Base-by-base conservation (phyloP, 2,329 filamentous ascomycete genomes). In the Colletotrichum simmondsii region DNA sequence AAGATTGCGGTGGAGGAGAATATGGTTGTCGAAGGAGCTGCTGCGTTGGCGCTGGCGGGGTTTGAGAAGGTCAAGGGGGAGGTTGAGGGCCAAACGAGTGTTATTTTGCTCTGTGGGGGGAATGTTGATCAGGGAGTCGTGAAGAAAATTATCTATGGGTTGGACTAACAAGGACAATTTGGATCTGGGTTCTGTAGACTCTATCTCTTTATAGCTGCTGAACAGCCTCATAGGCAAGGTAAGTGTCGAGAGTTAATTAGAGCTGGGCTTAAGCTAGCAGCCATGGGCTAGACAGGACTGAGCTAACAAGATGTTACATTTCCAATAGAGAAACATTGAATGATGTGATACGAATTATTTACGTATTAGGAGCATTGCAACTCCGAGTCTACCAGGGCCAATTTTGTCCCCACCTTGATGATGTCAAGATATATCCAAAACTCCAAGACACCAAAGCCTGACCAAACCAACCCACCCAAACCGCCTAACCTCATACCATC, bases 11-110 rank as follows among this genome's bases (percentile, higher is more conserved):
- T 77, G 26, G 74, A 75, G 7, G 75, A 78, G 68, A 77, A 77
- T 37, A 77, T 78, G 77, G 64, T 78, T 30, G 75, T 77, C 1
- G 77, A 78, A 32, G 76, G 77, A 1, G 74, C 77, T 26, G 76
- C 75, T 11, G 76, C 76, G 16, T 42, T 78, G 4, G 77, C 76
- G 14, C 60, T 77, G 19, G 77, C 77, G 3, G 77, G 76, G 0
- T 77, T 75, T n/a, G 63, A 72, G 12, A 76, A 75, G 56, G 71
- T 76, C 32, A 71, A 60, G 2, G 32, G 57, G 1, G 26, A 57
- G 3, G 35, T 76, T 5, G 56, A 24, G 4, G 75, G 68, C 14
- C 70, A 76, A 35, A 76, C 73, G 2, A 77, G 65, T 42, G 49
- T 77, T n/a, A 53, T 77, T 24, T 64, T 77, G 4, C 24, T 77